Base-by-base conservation (phyloP, 345 rosid species). In the Psidium guajava region DNA sequence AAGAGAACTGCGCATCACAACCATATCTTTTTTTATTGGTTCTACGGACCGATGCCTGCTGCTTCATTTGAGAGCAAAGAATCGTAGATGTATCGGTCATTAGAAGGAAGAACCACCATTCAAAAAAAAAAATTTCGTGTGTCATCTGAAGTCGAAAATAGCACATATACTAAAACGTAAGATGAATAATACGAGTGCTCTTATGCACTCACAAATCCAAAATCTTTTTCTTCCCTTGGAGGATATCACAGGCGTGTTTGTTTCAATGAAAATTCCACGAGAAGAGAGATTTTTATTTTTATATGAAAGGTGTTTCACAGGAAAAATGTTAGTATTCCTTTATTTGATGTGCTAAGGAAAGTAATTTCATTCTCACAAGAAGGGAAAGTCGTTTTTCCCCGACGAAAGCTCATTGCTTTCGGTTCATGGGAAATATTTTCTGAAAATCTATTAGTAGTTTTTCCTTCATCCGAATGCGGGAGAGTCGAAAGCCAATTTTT, bases 381-480 rank as follows among this genome's bases (percentile, higher is more conserved):
- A 12, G 8, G 36, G 4, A 8, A n/a, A 58, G 16, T 6, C 36
- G 1, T 58, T n/a, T n/a, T n/a, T 4, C 32, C 11, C 32, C 12
- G 13, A 57, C 4, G 0, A 13, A 58, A 13, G 0, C 28, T n/a
- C 3, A 6, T n/a, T 59, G 3, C 12, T 14, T 13, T 6, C 9
- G 1, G 4, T 59, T 13, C 69, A n/a, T 13, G 3, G 1, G n/a
- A 59, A 59, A 13, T 7, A 1, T n/a, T 59, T n/a, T 59, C 3
- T 2, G 0, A n/a, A 1, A 6, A 59, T 59, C 0, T 1, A 12
- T 59, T 12, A 59, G 1, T n/a, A n/a, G n/a, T n/a, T n/a, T n/a
- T n/a, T 59, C 9, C 5, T 42, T 42, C 6, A 57, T 57, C 14
- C 36, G n/a, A 12, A 12, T 14, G 0, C 2, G 0, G 4, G 13